Conservation (phyloP, 352 stramenopile genomes). For the Globisporangium nunn region DNA sequence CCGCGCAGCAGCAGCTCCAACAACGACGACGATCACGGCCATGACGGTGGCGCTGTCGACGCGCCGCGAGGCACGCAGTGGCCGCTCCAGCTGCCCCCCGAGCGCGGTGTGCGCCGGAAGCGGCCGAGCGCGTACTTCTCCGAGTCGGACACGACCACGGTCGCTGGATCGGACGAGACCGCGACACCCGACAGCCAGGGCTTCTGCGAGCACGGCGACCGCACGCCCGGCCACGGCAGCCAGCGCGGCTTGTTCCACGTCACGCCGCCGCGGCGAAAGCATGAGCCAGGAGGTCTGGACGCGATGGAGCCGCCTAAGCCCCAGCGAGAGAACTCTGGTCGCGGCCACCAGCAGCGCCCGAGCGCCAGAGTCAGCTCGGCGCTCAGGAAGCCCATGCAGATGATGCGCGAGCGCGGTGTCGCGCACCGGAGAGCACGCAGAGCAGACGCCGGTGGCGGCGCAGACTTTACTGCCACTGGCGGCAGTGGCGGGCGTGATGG, state of each 20-base stretch:
- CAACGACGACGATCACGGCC: not conserved
- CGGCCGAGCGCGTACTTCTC: constrained; percentile 8
- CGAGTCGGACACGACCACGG: constrained; percentile 14
- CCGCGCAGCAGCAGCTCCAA: not conserved
- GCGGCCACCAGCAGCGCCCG: not conserved
- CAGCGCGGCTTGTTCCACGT: constrained; percentile 4
- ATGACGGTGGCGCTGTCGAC: not conserved
- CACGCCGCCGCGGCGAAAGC: constrained; percentile 2
- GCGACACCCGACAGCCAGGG: constrained; percentile 19
- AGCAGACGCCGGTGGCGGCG: not conserved
- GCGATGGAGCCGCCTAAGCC: not conserved
- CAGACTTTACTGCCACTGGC: constrained; percentile 1
- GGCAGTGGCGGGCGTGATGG: not conserved
- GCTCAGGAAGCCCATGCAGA: constrained; percentile 17
- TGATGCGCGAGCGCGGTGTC: constrained; percentile 14
- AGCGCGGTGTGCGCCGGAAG: not conserved
- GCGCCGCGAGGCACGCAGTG: not conserved
- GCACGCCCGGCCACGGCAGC: not conserved
- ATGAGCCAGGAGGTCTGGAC: not conserved
- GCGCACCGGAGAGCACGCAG: constrained; percentile 6
- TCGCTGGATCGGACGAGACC: constrained; percentile 21
- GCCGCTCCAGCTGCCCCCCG: not conserved
- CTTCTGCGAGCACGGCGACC: constrained; percentile 7
- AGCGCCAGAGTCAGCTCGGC: constrained; percentile 12
- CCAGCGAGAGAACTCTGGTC: not conserved